Evolutionary conservation across 768 basidiomycete species (phyloP).

Genomic region (Boletus subparvulus): DNA sequence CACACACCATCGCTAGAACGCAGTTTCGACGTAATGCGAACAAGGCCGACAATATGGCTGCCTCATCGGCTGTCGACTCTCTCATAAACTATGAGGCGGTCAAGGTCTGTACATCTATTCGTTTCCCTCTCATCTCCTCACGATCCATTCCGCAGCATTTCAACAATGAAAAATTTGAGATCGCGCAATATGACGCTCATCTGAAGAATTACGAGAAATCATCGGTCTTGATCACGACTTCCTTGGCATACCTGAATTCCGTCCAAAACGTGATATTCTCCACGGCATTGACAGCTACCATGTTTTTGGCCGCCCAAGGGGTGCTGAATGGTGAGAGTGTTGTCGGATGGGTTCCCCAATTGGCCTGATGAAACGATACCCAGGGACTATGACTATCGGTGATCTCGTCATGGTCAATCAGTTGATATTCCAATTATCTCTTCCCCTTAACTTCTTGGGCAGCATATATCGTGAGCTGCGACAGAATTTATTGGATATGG

Average conservation of each 20-base stretch:
- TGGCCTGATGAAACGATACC: constrained; percentile 1
- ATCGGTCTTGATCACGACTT: constrained; percentile 93
- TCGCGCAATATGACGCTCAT: constrained; percentile 89
- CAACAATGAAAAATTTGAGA: constrained; percentile 94
- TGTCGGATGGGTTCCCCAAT: not conserved
- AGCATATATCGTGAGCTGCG: constrained; percentile 97
- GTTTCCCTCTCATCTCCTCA: not conserved
- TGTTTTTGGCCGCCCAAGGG: constrained; percentile 96
- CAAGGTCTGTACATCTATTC: constrained; percentile 57
- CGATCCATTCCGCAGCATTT: constrained; percentile 63
- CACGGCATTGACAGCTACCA: constrained; percentile 86
- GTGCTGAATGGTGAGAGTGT: constrained; percentile 71
- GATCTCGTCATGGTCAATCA: constrained; percentile 99
- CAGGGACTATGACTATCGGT: constrained; percentile 96
- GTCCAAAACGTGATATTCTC: constrained; percentile 98
- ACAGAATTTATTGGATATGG: constrained; percentile 97
- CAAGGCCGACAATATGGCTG: constrained; percentile 94
- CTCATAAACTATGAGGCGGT: constrained; percentile 99
- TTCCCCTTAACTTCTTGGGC: constrained; percentile 96
- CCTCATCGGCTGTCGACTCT: constrained; percentile 90
- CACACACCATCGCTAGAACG: constrained; percentile 51
- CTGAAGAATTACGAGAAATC: constrained; percentile 86
- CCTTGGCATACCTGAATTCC: constrained; percentile 89
- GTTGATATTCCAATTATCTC: constrained; percentile 92
- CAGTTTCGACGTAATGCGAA: constrained; percentile 94